Evolutionary conservation across 2,329 filamentous ascomycete genomes (phyloP).

Genomic region (Harringtonia aguacate): DNA sequence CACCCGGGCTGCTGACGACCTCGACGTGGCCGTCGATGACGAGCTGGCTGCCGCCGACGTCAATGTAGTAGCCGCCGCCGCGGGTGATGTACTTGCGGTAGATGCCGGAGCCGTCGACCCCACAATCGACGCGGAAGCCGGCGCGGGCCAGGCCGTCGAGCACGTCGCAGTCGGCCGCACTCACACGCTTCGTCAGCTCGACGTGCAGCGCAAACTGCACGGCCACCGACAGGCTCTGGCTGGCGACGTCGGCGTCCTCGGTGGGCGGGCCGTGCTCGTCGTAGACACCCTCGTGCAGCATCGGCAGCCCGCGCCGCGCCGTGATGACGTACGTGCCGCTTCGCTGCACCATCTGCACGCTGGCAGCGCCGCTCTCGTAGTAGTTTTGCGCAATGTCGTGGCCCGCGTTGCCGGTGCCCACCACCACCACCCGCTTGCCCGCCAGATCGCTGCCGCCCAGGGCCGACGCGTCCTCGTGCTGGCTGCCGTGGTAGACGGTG

Average conservation of each 20-base stretch:
- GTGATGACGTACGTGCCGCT: conserved; percentile 45
- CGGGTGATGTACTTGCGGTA: conserved; percentile 49
- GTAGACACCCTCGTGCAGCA: conserved; percentile 31
- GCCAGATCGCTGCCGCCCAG: conserved; percentile 12
- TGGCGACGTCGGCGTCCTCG: conserved; percentile 46
- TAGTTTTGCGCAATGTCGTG: conserved; percentile 50
- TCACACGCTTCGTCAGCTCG: conserved; percentile 26
- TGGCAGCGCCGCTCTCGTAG: conserved; percentile 45
- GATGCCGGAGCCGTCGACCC: conserved; percentile 42
- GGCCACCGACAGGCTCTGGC: conserved; percentile 36
- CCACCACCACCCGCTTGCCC: conserved; percentile 40
- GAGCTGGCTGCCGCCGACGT: conserved; percentile 41
- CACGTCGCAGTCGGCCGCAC: conserved; percentile 22
- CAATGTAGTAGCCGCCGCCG: conserved; percentile 51
- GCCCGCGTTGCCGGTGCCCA: conserved; percentile 49
- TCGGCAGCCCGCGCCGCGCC: conserved; percentile 29
- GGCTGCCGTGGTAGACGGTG: conserved; percentile 42
- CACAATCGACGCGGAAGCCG: conserved; percentile 48
- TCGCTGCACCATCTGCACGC: conserved; percentile 51
- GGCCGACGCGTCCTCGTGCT: conserved; percentile 32
- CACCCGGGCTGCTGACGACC: conserved; percentile 35
- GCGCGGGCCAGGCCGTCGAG: conserved; percentile 40
- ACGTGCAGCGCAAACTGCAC: conserved; percentile 39
- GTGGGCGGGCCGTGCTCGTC: conserved; percentile 24
- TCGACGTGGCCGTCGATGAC: conserved; percentile 47